Evolutionary conservation across 2,329 filamentous ascomycete genomes (phyloP), one percentile per base, ranked within the genome.

Genomic region (Tolypocladium sp.): DNA sequence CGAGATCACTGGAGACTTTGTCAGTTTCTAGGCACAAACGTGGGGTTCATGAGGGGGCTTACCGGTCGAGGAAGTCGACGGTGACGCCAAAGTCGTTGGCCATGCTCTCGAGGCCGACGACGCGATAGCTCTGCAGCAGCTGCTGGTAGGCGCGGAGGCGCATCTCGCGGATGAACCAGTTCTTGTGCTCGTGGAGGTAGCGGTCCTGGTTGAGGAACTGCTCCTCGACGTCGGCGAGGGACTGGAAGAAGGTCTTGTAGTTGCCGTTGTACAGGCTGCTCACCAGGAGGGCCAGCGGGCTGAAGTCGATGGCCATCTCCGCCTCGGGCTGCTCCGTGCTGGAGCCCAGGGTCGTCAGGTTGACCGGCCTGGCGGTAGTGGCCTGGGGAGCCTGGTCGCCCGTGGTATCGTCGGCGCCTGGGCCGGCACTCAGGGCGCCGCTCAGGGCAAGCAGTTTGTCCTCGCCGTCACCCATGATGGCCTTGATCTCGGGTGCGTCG

Each of bases 111-210:
- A 99, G 81, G n/a, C 93, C 92, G 41, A 99, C 94, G 13, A 99
- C 91, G 55, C 93, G 89, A 78, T 99, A 99, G 72, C 91, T 96
- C 79, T 97, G 94, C 51, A 99, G 83, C 46, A 99, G 84, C 79
- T 99, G 94, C 75, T 96, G 91, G 78, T 99, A 99, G 41, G 91
- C 93, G 60, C 93, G 88, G 65, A 97, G 84, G 60, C 94, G 88
- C 94, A 99, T 99, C 82, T 99, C 94, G 57, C 94, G 89, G 67
- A 99, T 93, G 73, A 94, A 97, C 93, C 94, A 99, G 70, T 86
- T 87, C 74, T 91, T 90, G 79, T 99, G 94, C 81, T 99, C 94
- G 71, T 92, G 89, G 59, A 99, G 83, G 76, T 97, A 96, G 60
- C 94, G 90, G 72, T 99, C 94, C 72, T 94, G 91, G 66, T 87